Evolutionary conservation across 108 stramenopile species (phyloP), one percentile per base, ranked within the genome.

Genomic region (Skeletonema menzelii): DNA sequence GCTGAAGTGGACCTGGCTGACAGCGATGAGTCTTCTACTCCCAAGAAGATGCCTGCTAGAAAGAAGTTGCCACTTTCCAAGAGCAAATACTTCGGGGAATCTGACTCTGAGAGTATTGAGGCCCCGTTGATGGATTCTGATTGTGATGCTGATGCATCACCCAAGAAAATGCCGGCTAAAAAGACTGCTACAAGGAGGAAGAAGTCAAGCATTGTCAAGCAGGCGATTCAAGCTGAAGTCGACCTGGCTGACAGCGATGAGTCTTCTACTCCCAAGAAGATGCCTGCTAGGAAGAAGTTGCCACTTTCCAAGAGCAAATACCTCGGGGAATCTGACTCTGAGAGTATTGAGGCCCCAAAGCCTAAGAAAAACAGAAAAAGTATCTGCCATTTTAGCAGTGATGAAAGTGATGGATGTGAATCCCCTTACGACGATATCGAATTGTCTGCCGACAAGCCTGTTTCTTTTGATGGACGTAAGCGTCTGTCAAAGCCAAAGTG

Each of bases 201-300:
- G 35, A 35, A 35, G 35, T 35, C 35, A 8, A 35, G 11, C 40
- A 28, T 46, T 2, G 14, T 75, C 20, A 77, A 81, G 80, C 30
- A 27, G 27, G 80, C 55, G 2, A 38, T 58, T 0, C 20, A 53
- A 72, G 69, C 59, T 44, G 56, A 57, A 46, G 55, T 63, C 5
- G 34, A 67, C 32, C 46, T 59, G 26, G 58, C 30, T 19, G 83
- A 86, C 56, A 49, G 27, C 20, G 81, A 65, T 53, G 49, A 53
- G 8, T 22, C 49, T 7, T 53, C 49, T n/a, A n/a, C 7, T 6
- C 34, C 44, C 1, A 1, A 46, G 44, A 46, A 46, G 44, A 46
- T 17, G 14, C 17, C 44, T 8, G 49, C 49, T 53, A 20, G 11
- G 1, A 37, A 37, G 35, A 37, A 53, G 49, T 10, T 22, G 20